Base-by-base conservation (phyloP, 331 rosid species). In the Acacia pycnantha region DNA sequence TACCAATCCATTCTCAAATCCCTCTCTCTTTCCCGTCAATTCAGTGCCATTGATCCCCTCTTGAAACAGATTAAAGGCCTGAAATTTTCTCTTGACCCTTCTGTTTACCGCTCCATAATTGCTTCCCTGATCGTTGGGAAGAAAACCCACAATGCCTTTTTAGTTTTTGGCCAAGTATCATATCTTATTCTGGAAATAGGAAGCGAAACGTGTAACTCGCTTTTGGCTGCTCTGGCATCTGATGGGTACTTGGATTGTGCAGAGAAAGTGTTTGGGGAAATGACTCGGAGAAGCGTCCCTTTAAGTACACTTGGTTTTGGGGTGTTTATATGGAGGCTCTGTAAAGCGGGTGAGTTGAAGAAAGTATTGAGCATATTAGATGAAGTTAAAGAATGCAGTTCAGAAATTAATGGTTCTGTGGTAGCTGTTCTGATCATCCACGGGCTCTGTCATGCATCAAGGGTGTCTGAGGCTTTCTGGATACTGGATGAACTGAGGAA, bases 271-370 rank as follows among this genome's bases (percentile, higher is more conserved):
- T 90, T 92, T n/a, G 92, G 62, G 35, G 92, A 90, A 93, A 93
- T 95, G 97, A 35, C 68, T 74, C 67, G 58, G 1, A 88, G 83
- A 78, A 77, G 82, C 37, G 84, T 90, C 5, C 82, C 86, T 77
- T 78, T 95, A 1, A 92, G 81, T 62, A 92, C 98, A 0, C 74
- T 91, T 46, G 99, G 99, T 8, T 92, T 95, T 78, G 98, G 99
- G 64, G 92, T 90, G 71, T 95, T 93, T 77, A 21, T 88, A 44
- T 93, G 92, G 94, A 80, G 85, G 79, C 66, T 87, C 47, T 90
- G 97, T 59, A 79, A 77, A 31, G 82, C 81, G 67, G 86, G 85
- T 62, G 90, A 86, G 79, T 15, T 90, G 81, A 78, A 77, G 75
- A 73, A 51, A 27, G 86, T 87, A 65, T 67, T 93, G 75, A 53